A percentile compares a stretch with the other conserved stretches of the same genome.
These are phyloP conservation scores for Dentipellis fragilis DNA, from an alignment of 768 basidiomycete genomes.

Conservation along the genomic window DNA sequence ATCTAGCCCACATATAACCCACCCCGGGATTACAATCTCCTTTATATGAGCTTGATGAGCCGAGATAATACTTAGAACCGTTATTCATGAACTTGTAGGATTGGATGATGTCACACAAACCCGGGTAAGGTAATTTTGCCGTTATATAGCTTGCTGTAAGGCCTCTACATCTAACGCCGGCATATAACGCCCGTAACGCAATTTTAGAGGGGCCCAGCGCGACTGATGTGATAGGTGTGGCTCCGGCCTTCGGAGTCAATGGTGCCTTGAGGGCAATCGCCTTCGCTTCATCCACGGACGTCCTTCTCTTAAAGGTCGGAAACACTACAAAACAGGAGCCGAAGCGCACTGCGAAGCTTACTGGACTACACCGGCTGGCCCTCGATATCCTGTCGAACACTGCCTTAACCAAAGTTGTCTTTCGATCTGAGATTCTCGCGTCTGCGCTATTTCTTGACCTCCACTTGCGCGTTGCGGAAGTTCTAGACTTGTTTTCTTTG, in stretches of 20 bases:
- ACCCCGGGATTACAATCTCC: too few relatives aligned
- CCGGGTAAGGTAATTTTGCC: too few relatives aligned
- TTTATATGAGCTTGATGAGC: too few relatives aligned
- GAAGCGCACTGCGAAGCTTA: neutral
- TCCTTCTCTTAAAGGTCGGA: constrained; percentile 14
- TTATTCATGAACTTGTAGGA: too few relatives aligned
- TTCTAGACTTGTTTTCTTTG: neutral
- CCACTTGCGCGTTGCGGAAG: constrained; percentile 19
- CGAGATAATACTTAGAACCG: too few relatives aligned
- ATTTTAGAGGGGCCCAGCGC: neutral
- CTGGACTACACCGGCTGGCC: neutral
- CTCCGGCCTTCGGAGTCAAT: constrained; percentile 29
- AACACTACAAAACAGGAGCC: neutral
- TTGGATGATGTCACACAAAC: too few relatives aligned
- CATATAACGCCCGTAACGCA: neutral
- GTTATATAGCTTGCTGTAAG: too few relatives aligned
- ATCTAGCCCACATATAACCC: too few relatives aligned
- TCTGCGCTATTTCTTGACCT: constrained; percentile 30
- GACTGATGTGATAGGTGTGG: constrained; percentile 25
- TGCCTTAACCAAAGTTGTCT: neutral
- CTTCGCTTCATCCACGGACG: constrained; percentile 26
- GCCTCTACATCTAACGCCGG: too few relatives aligned
- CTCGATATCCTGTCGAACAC: constrained; percentile 10
- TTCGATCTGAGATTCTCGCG: constrained; percentile 16
- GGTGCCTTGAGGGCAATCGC: constrained; percentile 28